Conservation (phyloP, 192 early-diverging fungal genomes). For the Backusella westeae region DNA sequence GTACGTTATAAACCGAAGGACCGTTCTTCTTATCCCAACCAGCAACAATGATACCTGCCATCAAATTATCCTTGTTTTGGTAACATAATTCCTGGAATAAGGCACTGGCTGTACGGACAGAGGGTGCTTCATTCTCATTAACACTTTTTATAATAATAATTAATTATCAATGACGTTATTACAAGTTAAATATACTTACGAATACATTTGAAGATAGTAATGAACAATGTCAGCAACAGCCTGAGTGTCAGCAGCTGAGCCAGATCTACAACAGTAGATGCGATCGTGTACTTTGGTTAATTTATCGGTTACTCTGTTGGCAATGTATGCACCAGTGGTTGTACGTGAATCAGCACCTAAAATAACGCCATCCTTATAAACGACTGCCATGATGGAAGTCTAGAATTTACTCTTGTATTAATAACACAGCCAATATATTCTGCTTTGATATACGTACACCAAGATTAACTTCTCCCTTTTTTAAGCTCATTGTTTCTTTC, state of each 20-base stretch:
- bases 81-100: constrained; percentile 96
- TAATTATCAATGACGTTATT: not conserved
- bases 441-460: constrained; percentile 63
- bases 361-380: constrained; percentile 89
- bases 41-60: constrained; percentile 94
- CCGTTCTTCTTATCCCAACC: constrained; percentile 96
- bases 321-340: constrained; percentile 93
- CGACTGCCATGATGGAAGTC: constrained; percentile 97
- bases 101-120: constrained; percentile 82
- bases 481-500: constrained; percentile 49
- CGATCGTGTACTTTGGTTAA: constrained; percentile 92
- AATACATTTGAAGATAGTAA: constrained; percentile 93
- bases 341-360: constrained; percentile 98
- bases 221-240: constrained; percentile 97
- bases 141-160: constrained; percentile 53
- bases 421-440: not conserved
- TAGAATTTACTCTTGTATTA: constrained; percentile 26
- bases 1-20: constrained; percentile 85
- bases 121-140: constrained; percentile 79
- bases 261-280: constrained; percentile 98
- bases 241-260: constrained; percentile 97
- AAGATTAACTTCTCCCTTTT: constrained; percentile 93
- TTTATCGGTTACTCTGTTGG: constrained; percentile 98
- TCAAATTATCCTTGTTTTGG: constrained; percentile 84
- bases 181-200: constrained; percentile 46